Base-by-base conservation (phyloP, 1,284 basidiomycete genomes). In the Moesziomyces sp. region DNA sequence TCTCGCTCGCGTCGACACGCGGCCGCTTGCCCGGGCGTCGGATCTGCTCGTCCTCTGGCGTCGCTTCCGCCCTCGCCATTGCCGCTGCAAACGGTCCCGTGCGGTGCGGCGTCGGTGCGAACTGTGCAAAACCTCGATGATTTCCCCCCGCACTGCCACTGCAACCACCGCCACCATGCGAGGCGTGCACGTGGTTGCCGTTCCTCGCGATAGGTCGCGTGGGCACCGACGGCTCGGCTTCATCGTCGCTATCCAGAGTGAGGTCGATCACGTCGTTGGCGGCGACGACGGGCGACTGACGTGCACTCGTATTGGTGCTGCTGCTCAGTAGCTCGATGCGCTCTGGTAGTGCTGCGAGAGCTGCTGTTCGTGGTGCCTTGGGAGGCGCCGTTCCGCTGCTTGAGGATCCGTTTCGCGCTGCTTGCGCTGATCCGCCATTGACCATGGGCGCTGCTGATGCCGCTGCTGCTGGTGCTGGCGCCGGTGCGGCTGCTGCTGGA, bases 221-320 rank as follows among this genome's bases (percentile, higher is more conserved):
- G 4, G 71, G 52, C 13, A 68, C 61, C 21, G 57, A 52, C 3
- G 61, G 60, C 57, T 62, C 61, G 40, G 47, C 49, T 9, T 73
- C 70, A 23, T 74, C 65, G 47, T 74, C 71, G 38, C 71, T 74
- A 49, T 74, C 71, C 26, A 75, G 49, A n/a, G 72, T 75, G 47
- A 75, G 45, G 33, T 75, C 72, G 33, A 75, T 75, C 38, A 75
- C 67, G 6, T 66, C 67, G 23, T 47, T 54, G 16, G 58, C 44
- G 23, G 45, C 58, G 7, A 23, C 38, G 0, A 46, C 54, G n/a
- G 71, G 71, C 13, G 65, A 60, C 10, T 55, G 46, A 21, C 58
- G 50, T 1, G 64, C 56, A 30, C 65, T 61, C 23, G 42, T 58
- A 45, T 28, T 51, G 5, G 65, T 48, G 52, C 65, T 68, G 60